Conservation (phyloP, 805 yeast species). For the Suhomyces sp. region DNA sequence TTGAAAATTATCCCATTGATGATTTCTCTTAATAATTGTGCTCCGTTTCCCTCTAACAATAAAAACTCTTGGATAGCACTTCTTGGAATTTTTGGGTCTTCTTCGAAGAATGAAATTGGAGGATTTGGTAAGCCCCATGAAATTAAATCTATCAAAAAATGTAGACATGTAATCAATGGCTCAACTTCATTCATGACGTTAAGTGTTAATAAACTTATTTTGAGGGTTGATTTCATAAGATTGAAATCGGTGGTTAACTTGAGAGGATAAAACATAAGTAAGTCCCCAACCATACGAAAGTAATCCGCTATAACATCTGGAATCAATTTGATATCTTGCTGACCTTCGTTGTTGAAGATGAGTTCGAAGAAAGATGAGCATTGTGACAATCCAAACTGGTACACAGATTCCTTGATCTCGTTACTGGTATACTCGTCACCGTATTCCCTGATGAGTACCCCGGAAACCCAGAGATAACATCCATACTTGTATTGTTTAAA, state of each 20-base stretch:
- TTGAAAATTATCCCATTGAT: slow-evolving; percentile 67
- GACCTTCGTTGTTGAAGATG: slow-evolving; percentile 23
- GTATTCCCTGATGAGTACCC: slow-evolving; percentile 67
- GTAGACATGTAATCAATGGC: slow-evolving; percentile 66
- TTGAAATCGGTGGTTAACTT: slow-evolving; percentile 46
- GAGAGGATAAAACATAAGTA: slow-evolving; percentile 70
- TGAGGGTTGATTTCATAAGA: slow-evolving; percentile 50
- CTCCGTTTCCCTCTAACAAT: slow-evolving; percentile 48
- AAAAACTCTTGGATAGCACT: slow-evolving; percentile 36
- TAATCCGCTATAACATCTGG: slow-evolving; percentile 85
- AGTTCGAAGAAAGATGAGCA: slow-evolving; percentile 53
- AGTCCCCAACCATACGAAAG: slow-evolving; percentile 73
- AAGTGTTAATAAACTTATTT: slow-evolving; percentile 56
- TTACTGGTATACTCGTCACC: slow-evolving; percentile 51
- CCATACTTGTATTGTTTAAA: slow-evolving; percentile 70
- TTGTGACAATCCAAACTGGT: slow-evolving; percentile 72
- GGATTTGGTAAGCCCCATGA: slow-evolving; percentile 83
- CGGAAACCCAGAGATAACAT: slow-evolving; percentile 88
- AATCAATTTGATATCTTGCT: slow-evolving; percentile 31
- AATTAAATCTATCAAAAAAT: slow-evolving; percentile 74
- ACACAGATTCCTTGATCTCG: slow-evolving; percentile 57
- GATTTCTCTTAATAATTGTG: slow-evolving; percentile 49
- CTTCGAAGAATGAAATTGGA: slow-evolving; percentile 67
- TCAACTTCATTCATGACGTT: slow-evolving; percentile 60
- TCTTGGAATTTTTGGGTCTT: slow-evolving; percentile 35